A percentile compares a stretch with the other conserved stretches of the same genome.
These are phyloP conservation scores for Fraxinus angustifolia DNA, from an alignment of 305 asterid species.

Conservation along the genomic window DNA sequence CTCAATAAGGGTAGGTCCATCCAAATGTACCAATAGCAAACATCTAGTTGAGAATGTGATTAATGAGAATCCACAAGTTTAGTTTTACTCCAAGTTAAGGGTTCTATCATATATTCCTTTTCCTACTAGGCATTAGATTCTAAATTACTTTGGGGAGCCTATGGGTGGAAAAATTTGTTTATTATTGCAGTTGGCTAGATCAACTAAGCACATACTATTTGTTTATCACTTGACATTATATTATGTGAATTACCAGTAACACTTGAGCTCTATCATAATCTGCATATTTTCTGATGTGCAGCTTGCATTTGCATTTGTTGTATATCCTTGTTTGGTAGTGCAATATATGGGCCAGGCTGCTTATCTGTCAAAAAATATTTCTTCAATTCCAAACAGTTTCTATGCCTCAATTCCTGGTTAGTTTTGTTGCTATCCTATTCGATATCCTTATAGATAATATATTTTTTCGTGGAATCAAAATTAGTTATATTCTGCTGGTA, in stretches of 20 bases:
- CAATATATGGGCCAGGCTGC: slow-evolving; percentile 99
- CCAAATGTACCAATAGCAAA: slow-evolving; percentile 17
- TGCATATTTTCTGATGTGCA: slow-evolving; percentile 36
- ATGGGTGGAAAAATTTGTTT: background rate
- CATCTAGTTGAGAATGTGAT: background rate
- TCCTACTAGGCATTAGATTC: background rate
- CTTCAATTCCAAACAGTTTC: slow-evolving; percentile 63
- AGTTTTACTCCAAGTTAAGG: background rate
- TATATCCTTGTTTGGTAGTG: slow-evolving; percentile 87
- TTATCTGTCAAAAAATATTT: slow-evolving; percentile 63
- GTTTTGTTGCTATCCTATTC: slow-evolving; percentile 27
- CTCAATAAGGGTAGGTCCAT: slow-evolving; percentile 45
- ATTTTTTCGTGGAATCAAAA: slow-evolving; percentile 5
- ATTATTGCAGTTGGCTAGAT: background rate
- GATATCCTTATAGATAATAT: background rate
- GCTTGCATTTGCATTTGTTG: slow-evolving; percentile 72
- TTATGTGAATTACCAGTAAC: background rate
- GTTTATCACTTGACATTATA: background rate
- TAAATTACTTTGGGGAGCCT: background rate
- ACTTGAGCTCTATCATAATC: slow-evolving; percentile 9
- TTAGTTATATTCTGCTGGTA: background rate
- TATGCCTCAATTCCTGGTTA: slow-evolving; percentile 83
- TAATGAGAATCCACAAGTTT: background rate
- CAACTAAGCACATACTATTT: background rate
- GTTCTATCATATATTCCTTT: background rate